phyloP scores from a whole-genome alignment of 768 basidiomycete genomes.

The Phylloporus sp. region DNA sequence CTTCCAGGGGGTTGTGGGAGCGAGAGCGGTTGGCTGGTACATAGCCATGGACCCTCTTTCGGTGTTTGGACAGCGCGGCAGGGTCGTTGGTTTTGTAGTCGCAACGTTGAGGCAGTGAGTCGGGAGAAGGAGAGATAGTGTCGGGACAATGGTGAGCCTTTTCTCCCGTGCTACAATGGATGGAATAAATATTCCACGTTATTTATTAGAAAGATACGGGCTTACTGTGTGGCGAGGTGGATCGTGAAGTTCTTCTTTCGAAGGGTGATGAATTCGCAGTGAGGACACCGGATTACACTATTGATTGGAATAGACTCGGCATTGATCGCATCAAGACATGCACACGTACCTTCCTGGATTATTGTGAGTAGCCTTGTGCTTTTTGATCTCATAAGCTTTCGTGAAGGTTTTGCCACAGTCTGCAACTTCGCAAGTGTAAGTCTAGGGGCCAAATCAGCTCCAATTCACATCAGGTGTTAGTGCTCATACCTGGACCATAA shows the following conservation, averaged over 20 bases:
- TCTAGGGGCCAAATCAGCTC: constrained; percentile 6
- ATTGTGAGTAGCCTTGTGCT: constrained; percentile 20
- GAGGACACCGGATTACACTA: constrained; percentile 18
- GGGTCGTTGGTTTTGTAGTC: constrained; percentile 25
- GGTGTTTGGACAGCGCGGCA: constrained; percentile 24
- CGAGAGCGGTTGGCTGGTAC: constrained; percentile 11
- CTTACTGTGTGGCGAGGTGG: constrained; percentile 22
- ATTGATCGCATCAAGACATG: background rate
- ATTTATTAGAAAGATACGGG: background rate
- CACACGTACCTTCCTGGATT: constrained; percentile 9
- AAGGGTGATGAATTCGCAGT: constrained; percentile 17
- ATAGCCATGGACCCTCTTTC: constrained; percentile 21
- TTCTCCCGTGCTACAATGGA: constrained; percentile 20
- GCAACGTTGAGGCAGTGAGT: constrained; percentile 2
- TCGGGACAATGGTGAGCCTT: constrained; percentile 14
- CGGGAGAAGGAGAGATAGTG: background rate
- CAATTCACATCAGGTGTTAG: background rate
- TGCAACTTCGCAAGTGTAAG: constrained; percentile 7
- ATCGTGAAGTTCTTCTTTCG: constrained; percentile 20
- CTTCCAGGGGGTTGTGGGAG: background rate
- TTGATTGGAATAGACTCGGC: background rate
- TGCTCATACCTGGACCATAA: constrained; percentile 13
- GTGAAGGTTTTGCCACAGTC: constrained; percentile 11
- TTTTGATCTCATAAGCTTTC: constrained; percentile 17
- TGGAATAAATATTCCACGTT: background rate